Evolutionary conservation across 1,284 basidiomycete genomes (phyloP).

Genomic region (Schizophyllum amplum): DNA sequence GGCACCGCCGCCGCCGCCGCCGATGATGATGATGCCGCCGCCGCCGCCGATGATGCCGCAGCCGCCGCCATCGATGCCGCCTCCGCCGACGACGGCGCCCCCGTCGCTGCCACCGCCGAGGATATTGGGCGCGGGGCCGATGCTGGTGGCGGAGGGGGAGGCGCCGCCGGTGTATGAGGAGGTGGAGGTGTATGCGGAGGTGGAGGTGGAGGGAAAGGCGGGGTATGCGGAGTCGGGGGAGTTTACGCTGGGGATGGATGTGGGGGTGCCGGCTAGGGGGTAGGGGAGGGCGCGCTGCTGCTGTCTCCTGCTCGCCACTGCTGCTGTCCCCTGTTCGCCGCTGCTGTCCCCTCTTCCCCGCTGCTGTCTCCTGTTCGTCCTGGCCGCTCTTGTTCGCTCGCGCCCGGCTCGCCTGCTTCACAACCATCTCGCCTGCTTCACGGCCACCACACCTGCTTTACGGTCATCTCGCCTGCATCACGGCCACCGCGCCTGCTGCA

Average conservation of each 20-base stretch:
- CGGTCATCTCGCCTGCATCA: background rate
- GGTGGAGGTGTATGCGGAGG: too few species aligned
- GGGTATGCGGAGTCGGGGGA: background rate
- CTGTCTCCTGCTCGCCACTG: background rate
- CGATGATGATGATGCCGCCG: background rate
- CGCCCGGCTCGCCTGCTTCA: background rate
- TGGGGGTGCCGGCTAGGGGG: background rate
- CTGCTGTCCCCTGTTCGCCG: background rate
- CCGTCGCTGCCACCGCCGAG: too few species aligned
- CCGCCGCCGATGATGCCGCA: too few species aligned
- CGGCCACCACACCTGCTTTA: background rate
- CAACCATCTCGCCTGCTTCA: background rate
- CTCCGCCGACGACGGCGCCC: too few species aligned
- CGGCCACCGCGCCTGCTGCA: background rate
- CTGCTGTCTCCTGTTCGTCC: background rate
- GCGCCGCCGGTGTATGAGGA: too few species aligned
- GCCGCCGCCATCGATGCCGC: too few species aligned
- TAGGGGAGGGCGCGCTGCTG: background rate
- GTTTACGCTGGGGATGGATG: background rate
- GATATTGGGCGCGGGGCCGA: too few species aligned
- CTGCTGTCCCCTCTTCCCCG: background rate
- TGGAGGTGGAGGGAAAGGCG: too few species aligned
- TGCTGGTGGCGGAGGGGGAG: too few species aligned
- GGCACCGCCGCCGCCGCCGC: too few species aligned
- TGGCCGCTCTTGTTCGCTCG: background rate